phyloP scores from a whole-genome alignment of 2,329 filamentous ascomycete species.

The Penicillium sp. region DNA sequence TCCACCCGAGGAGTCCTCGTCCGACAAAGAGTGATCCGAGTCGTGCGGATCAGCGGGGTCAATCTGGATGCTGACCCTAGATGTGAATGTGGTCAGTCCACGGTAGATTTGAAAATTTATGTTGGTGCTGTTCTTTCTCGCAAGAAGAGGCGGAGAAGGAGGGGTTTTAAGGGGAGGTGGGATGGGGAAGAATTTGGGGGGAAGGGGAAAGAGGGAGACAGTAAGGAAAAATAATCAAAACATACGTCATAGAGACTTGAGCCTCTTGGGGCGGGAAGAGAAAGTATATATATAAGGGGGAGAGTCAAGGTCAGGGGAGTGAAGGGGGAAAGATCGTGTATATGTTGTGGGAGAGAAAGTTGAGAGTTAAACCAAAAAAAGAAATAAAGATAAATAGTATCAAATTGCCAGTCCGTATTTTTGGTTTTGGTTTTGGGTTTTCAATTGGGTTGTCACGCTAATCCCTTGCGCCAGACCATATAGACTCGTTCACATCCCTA shows the following conservation, averaged over 20 bases:
- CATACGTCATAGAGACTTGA: conserved; percentile 27
- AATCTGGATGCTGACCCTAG: conserved; percentile 47
- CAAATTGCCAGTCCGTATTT: neutral
- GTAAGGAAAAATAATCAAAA: conserved; percentile 11
- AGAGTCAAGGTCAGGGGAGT: neutral
- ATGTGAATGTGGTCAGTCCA: conserved; percentile 8
- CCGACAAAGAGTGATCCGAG: conserved; percentile 41
- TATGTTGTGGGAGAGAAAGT: neutral
- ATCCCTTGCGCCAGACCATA: neutral
- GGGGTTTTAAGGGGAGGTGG: neutral
- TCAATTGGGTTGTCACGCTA: neutral
- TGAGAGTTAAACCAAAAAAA: neutral
- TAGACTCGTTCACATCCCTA: neutral
- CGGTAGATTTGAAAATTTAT: no score
- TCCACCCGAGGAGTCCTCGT: conserved; percentile 48
- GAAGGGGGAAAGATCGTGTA: neutral
- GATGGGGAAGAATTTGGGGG: neutral
- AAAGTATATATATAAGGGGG: neutral
- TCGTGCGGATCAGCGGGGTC: conserved; percentile 38
- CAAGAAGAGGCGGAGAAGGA: neutral
- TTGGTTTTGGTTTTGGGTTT: neutral
- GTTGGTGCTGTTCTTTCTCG: neutral
- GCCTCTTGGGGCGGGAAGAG: neutral
- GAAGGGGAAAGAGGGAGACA: conserved; percentile 1
- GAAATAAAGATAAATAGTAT: neutral